These are phyloP conservation scores for Penicillium ochrochloron DNA, from an alignment of 495 filamentous ascomycete genomes.

Conservation along the genomic window DNA sequence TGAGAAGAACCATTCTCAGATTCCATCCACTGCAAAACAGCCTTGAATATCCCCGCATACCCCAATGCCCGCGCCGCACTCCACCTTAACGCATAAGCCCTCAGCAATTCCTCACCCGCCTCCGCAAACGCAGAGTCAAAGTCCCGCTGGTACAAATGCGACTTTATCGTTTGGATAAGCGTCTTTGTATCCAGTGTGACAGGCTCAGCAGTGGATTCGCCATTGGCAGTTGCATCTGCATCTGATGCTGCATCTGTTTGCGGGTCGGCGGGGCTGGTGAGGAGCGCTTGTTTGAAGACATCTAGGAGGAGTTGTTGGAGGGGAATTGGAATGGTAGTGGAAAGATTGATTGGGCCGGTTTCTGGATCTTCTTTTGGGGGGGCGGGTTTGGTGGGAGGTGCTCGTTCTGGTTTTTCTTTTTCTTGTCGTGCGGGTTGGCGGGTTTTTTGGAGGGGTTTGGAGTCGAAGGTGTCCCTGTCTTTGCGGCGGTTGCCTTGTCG, in stretches of 20 bases:
- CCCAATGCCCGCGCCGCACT: conserved; percentile 80
- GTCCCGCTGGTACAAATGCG: conserved; percentile 81
- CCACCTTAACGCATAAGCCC: conserved; percentile 87
- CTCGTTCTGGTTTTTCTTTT: conserved; percentile 10
- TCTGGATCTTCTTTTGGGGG: conserved; percentile 16
- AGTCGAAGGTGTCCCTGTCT: conserved; percentile 6
- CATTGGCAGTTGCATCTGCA: conserved; percentile 13
- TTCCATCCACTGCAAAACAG: conserved; percentile 41
- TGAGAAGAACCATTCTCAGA: background rate
- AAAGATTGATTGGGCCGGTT: conserved; percentile 30
- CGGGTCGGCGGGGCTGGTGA: conserved; percentile 24
- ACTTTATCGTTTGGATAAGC: conserved; percentile 78
- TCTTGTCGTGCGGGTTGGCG: conserved; percentile 5
- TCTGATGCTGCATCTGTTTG: too few species aligned
- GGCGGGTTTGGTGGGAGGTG: conserved; percentile 21
- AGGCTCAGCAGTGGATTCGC: background rate
- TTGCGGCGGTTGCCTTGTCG: conserved; percentile 21
- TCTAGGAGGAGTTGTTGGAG: conserved; percentile 79
- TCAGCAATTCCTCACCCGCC: conserved; percentile 63
- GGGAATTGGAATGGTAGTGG: conserved; percentile 45
- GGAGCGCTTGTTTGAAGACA: conserved; percentile 70
- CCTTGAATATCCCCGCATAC: conserved; percentile 69
- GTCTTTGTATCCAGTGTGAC: conserved; percentile 47
- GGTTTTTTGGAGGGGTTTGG: conserved; percentile 6
- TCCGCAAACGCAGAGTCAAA: conserved; percentile 76